Conservation (phyloP, 441 rosid species). For the Jatropha podagrica region DNA sequence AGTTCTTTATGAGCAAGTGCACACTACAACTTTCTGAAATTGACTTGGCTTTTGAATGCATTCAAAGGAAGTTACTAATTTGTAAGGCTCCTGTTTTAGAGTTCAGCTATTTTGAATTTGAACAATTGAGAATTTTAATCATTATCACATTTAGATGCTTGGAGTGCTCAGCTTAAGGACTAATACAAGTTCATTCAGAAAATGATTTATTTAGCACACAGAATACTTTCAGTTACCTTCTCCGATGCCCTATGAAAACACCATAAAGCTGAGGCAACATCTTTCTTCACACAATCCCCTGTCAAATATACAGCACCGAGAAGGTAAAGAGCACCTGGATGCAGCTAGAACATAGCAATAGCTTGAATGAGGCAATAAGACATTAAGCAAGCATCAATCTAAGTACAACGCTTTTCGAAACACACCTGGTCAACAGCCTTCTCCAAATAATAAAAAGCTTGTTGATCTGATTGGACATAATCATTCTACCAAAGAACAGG, state of each 20-base stretch:
- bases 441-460: conserved; percentile 84
- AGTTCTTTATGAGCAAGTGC: neutral
- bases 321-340: conserved; percentile 93
- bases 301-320: conserved; percentile 84
- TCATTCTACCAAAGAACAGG: conserved; percentile 52
- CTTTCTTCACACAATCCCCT: conserved; percentile 92
- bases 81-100: neutral
- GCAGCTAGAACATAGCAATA: conserved; percentile 53
- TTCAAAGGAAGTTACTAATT: neutral
- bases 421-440: conserved; percentile 92
- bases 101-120: neutral
- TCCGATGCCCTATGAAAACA: conserved; percentile 92
- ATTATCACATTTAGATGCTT: neutral
- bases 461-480: conserved; percentile 77
- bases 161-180: no score
- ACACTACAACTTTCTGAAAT: neutral
- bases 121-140: neutral
- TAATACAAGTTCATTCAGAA: no score
- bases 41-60: neutral
- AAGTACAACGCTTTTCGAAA: conserved; percentile 8
- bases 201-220: neutral
- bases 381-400: conserved; percentile 5
- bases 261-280: conserved; percentile 87
- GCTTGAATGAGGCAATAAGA: conserved; percentile 30
- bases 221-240: conserved; percentile 40